These are phyloP conservation scores for Abelmoschus esculentus DNA, from an alignment of 345 rosid species.

Conservation along the genomic window DNA sequence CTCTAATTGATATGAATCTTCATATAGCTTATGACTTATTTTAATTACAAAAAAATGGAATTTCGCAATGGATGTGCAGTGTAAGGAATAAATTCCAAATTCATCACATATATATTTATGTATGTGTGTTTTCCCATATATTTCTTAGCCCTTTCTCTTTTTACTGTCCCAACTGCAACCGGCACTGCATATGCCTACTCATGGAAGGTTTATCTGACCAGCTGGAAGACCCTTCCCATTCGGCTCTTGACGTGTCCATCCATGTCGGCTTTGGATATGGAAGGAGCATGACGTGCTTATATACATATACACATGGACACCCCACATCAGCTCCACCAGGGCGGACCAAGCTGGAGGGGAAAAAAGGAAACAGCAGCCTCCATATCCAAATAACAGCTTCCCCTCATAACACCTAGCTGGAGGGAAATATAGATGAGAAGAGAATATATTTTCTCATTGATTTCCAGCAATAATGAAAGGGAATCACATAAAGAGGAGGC, in stretches of 20 bases:
- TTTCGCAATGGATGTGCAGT: conserved; percentile 41
- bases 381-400: conserved; percentile 27
- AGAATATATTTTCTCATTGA: conserved; percentile 36
- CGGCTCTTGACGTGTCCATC: background rate
- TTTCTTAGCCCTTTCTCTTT: conserved; percentile 21
- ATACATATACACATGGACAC: background rate
- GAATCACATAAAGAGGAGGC: conserved; percentile 38
- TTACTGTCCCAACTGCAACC: conserved; percentile 32
- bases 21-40: conserved; percentile 55
- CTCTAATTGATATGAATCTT: conserved; percentile 45
- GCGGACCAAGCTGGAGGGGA: too few species aligned
- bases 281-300: conserved; percentile 5
- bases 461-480: conserved; percentile 41
- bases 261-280: conserved; percentile 5
- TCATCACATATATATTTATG: background rate
- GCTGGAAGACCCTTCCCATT: conserved; percentile 6
- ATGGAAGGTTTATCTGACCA: conserved; percentile 37
- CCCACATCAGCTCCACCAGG: conserved; percentile 29
- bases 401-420: conserved; percentile 24
- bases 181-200: conserved; percentile 32
- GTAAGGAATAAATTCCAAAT: conserved; percentile 54
- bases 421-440: conserved; percentile 13
- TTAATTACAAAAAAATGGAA: conserved; percentile 27
- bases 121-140: background rate
- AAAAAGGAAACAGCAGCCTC: background rate